Percentiles rank a stretch among this genome's conserved stretches.
Conservation (phyloP, 2,329 filamentous ascomycete genomes). For the Curvularia lunata region DNA sequence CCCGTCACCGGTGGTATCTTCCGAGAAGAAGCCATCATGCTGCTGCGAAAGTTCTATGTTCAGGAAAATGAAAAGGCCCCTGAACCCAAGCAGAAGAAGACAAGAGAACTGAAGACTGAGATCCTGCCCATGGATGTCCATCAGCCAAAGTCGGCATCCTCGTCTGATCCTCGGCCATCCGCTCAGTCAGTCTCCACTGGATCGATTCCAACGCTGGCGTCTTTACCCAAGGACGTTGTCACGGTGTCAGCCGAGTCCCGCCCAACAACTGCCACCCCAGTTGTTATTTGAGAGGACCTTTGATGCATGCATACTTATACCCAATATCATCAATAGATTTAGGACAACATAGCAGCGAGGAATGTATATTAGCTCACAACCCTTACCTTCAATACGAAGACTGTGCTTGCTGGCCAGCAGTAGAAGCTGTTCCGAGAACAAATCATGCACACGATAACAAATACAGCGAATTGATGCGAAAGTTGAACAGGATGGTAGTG, state of each 20-base stretch:
- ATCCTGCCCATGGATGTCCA: constrained; percentile 57
- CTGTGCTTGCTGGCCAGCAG: neutral
- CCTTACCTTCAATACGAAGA: constrained; percentile 2
- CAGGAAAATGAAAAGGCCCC: constrained; percentile 91
- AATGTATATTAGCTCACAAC: constrained; percentile 13
- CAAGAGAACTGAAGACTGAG: constrained; percentile 66
- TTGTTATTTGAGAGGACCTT: constrained; percentile 6
- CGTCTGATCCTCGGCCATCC: constrained; percentile 22
- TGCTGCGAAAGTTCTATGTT: constrained; percentile 93
- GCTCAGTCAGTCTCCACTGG: constrained; percentile 7
- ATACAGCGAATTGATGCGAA: neutral
- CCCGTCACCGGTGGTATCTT: constrained; percentile 86
- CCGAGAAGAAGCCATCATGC: constrained; percentile 88
- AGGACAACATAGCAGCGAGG: neutral
- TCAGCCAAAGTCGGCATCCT: constrained; percentile 42
- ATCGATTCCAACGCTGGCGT: constrained; percentile 13
- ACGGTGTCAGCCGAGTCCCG: constrained; percentile 3
- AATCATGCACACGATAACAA: neutral
- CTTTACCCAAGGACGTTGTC: constrained; percentile 9
- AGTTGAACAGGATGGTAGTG: neutral
- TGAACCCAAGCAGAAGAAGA: constrained; percentile 69
- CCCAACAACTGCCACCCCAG: constrained; percentile 7
- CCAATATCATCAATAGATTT: constrained; percentile 1
- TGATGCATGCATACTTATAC: constrained; percentile 8
- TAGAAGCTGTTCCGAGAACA: neutral